A percentile compares a stretch with the other conserved stretches of the same genome.
Conservation (phyloP, 441 rosid genomes). For the Hura crepitans region DNA sequence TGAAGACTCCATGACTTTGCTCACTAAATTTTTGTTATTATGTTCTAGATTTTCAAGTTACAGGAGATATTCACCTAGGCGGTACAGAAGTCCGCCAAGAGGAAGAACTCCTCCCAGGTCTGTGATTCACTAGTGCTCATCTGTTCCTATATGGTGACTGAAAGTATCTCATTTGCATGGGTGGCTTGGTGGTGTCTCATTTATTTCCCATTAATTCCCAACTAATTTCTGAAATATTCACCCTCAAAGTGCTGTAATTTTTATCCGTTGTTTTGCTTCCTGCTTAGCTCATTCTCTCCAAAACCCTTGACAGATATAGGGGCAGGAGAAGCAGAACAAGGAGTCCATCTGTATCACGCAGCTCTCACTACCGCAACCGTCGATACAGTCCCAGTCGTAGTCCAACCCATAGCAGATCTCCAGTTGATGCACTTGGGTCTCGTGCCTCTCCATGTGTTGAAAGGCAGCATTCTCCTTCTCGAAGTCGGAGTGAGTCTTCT, state of each 20-base stretch:
- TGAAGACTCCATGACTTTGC: neutral
- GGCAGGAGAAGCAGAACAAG: constrained; percentile 61
- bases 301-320: constrained; percentile 46
- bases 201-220: neutral
- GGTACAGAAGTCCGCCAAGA: constrained; percentile 70
- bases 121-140: constrained; percentile 8
- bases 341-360: constrained; percentile 58
- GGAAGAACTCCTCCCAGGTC: constrained; percentile 91
- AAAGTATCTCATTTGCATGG: neutral
- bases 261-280: neutral
- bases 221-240: neutral
- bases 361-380: constrained; percentile 52
- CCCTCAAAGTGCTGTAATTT: neutral
- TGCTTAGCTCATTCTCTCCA: neutral
- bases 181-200: neutral
- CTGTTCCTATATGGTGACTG: neutral
- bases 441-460: constrained; percentile 37
- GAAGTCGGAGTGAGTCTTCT: constrained; percentile 50
- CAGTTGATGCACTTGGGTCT: constrained; percentile 42
- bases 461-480: constrained; percentile 50
- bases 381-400: constrained; percentile 53
- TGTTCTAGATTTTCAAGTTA: constrained; percentile 51
- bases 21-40: constrained; percentile 1
- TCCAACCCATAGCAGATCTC: constrained; percentile 57
- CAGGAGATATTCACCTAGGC: constrained; percentile 89